Base-by-base conservation (phyloP, 192 early-diverging fungal species). In the Umbelopsis vinacea region DNA sequence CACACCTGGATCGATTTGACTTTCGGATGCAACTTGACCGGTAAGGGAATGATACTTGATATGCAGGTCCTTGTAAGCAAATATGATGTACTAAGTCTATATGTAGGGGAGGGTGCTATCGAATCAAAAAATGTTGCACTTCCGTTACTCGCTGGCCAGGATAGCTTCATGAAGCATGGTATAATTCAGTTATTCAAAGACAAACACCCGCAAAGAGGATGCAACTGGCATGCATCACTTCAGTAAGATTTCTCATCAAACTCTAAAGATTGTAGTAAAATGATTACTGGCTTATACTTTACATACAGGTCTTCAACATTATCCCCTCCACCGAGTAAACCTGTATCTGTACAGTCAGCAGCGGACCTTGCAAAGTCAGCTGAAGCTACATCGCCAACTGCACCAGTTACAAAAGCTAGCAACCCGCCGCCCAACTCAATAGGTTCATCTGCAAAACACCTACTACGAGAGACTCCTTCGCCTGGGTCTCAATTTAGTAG, bases 1-100 rank as follows among this genome's bases (percentile, higher is more conserved):
- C 92, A 96, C 71, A 77, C 88, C 54, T 96, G 95, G 95, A 93
- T 96, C 50, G 93, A 96, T 76, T 76, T 96, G 35, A 95, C 93
- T 0, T 96, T 94, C 85, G 95, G 95, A 24, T 94, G 88, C 72
- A 91, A 92, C 72, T 86, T 95, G 57, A 89, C 89, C 0, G 95
- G 79, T 68, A 70, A 63, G 54, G 17, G 33, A 52, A 48, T 50
- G 23, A 26, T 10, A 50, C 6, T 4, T 11, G 40, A 43, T 43
- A 7, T 7, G 11, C 40, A 12, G 0, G 45, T 67, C 21, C 7
- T 35, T 1, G 46, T 60, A 7, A 15, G 4, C 23, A 37, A 14
- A 1, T 7, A 26, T 22, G 0, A 14, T 26, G 29, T 67, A 38
- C 37, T 43, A 12, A 22, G 15, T 67, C 2, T 15, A 4, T 23